Evolutionary conservation across 169 alveolate genomes (phyloP), one percentile per base, ranked within the genome.

Genomic region (Cryptosporidium ubiquitum): DNA sequence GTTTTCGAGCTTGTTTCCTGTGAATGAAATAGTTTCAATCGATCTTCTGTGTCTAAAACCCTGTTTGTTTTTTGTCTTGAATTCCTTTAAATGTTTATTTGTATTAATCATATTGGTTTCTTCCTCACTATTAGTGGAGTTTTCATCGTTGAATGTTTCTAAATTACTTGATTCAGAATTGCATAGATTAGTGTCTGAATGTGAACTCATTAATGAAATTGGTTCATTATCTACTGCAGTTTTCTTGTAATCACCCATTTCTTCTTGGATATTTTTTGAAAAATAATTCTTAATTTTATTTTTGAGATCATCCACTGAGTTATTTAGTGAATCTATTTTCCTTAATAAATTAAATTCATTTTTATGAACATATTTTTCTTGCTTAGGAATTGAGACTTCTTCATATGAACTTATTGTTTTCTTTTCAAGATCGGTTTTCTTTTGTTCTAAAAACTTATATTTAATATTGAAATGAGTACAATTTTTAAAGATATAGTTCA

Each of bases 11-110:
- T 9, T 42, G 7, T 29, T 79, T 31, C 51, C 68, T 16, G n/a
- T 49, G 23, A 37, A 58, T 31, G 68, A 39, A 5, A 79, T 79
- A 9, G 89, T 61, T 39, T 58, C 89, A 5, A 26, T 58, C 12
- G 60, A 37, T n/a, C 89, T 58, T 44, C 89, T 18, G 44, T 79
- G 89, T 61, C 39, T 51, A 29, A 69, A 47, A 16, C 16, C 20
- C 6, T 66, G 40, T 9, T 37, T 31, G 20, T 2, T 10, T 26
- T 33, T 31, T 26, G 26, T 39, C 4, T n/a, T 51, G 9, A 33
- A 12, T 2, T 66, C 49, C 20, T n/a, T 14, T 66, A 31, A 6
- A 26, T 66, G 23, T 20, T 39, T 31, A 26, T 39, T 31, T 18
- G 5, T 37, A 14, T 37, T 37, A 3, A 20, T 29, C 7, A 20